Base-by-base conservation (phyloP, 1,139 yeast species). In the Yarrowia galli region DNA sequence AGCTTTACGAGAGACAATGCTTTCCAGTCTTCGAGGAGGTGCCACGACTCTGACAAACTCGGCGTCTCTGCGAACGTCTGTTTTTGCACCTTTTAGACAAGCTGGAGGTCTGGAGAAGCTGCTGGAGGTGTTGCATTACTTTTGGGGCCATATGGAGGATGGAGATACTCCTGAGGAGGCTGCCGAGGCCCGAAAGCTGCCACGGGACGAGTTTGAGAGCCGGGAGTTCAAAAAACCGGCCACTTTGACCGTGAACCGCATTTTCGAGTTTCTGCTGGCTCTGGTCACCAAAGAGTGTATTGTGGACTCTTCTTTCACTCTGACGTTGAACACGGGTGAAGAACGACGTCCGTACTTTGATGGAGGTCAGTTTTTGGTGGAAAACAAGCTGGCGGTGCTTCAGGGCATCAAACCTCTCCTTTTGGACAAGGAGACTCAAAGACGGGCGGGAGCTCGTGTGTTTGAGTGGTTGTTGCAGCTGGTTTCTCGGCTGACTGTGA, bases 1-100 rank as follows among this genome's bases (percentile, higher is more conserved):
- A 16, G 54, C 56, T 13, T 43, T 61, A 22, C 16, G 66, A 36
- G 66, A 61, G 46, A 61, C 66, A 9, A 61, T 46, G 45, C 25
- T 61, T 7, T 32, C 53, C 2, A 20, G 25, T 22, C 22, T 61
- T 9, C 54, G 56, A 38, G 56, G 51, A 3, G 28, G 46, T 1
- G 28, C 36, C 4, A 32, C 65, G 13, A 10, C 43, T 5, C 20
- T 45, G 46, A 15, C 56, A 7, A 23, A 12, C 9, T 9, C 56
- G n/a, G 43, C 54, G 1, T 46, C 66, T 18, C 46, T 61, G 3
- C 35, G 66, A 35, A 61, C 66, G 7, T 48, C 66, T 0, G 75
- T 75, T 3, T 74, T 76, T 64, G 74, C 76, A 40, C 72, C 74
- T 67, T 77, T 77, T 69, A 75, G 76, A 68, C 77, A 77, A 63